These are phyloP conservation scores for Geranomyces michiganensis DNA, from an alignment of 192 early-diverging fungal species.

Conservation along the genomic window DNA sequence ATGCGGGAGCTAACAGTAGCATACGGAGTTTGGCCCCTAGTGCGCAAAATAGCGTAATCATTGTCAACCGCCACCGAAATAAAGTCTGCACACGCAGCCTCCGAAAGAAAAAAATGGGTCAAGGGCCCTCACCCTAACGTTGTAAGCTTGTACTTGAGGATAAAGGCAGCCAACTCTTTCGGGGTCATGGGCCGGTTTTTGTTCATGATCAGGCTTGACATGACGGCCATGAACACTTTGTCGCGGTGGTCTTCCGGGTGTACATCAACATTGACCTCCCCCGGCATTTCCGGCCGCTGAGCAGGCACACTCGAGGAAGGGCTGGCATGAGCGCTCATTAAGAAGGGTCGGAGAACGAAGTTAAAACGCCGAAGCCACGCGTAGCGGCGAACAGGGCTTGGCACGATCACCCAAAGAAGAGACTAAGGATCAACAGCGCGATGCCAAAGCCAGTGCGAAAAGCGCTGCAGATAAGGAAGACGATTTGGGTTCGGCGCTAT, in stretches of 20 bases:
- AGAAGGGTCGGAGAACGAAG: too few relatives aligned
- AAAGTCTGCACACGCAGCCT: background rate
- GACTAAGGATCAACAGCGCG: too few relatives aligned
- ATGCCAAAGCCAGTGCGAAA: too few relatives aligned
- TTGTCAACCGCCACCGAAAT: background rate
- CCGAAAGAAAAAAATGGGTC: background rate
- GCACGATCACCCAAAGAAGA: too few relatives aligned
- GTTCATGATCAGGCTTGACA: constrained; percentile 74
- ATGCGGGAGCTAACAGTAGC: constrained; percentile 88
- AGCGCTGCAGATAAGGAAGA: too few relatives aligned
- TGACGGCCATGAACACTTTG: constrained; percentile 85
- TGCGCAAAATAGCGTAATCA: background rate
- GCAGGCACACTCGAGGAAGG: too few relatives aligned
- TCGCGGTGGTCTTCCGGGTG: constrained; percentile 71
- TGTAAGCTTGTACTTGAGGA: constrained; percentile 77
- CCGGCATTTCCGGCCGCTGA: too few relatives aligned
- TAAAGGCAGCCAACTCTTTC: constrained; percentile 76
- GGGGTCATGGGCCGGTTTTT: constrained; percentile 81
- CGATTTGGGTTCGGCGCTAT: too few relatives aligned
- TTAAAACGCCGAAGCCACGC: too few relatives aligned
- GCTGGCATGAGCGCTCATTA: too few relatives aligned
- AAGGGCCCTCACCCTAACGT: constrained; percentile 70
- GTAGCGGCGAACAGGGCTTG: too few relatives aligned
- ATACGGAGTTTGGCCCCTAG: constrained; percentile 80
- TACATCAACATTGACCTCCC: background rate